These are phyloP conservation scores for Argentina anserina DNA, from an alignment of 306 rosid species.

Conservation along the genomic window DNA sequence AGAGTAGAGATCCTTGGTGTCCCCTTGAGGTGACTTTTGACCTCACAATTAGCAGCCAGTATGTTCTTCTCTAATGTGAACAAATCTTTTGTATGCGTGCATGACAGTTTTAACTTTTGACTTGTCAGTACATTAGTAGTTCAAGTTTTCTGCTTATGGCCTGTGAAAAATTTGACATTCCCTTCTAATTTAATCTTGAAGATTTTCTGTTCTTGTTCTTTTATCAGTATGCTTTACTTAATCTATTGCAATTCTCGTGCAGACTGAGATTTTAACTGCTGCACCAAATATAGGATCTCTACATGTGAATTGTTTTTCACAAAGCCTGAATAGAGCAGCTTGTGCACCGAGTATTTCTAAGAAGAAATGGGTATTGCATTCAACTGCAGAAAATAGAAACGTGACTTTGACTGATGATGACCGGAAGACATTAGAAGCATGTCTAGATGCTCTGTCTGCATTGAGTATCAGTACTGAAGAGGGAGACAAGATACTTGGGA, in stretches of 20 bases:
- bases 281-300: slow-evolving; percentile 31
- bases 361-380: slow-evolving; percentile 52
- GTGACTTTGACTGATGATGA: slow-evolving; percentile 47
- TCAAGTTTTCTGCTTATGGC: neutral
- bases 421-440: slow-evolving; percentile 62
- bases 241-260: slow-evolving; percentile 16
- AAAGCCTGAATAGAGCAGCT: slow-evolving; percentile 25
- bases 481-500: slow-evolving; percentile 80
- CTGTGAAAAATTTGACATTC: neutral
- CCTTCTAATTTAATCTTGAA: neutral
- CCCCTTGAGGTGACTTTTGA: neutral
- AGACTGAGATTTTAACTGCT: slow-evolving; percentile 36
- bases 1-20: neutral
- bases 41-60: neutral
- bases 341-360: slow-evolving; percentile 28
- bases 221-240: neutral
- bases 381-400: slow-evolving; percentile 51
- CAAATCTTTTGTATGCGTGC: neutral
- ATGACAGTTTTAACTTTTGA: neutral
- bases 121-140: neutral
- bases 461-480: slow-evolving; percentile 63
- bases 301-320: slow-evolving; percentile 25
- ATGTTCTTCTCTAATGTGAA: neutral
- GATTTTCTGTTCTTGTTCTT: neutral
- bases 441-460: slow-evolving; percentile 49